phyloP scores from a whole-genome alignment of 345 rosid genomes.

The Rhodomyrtus tomentosa region DNA sequence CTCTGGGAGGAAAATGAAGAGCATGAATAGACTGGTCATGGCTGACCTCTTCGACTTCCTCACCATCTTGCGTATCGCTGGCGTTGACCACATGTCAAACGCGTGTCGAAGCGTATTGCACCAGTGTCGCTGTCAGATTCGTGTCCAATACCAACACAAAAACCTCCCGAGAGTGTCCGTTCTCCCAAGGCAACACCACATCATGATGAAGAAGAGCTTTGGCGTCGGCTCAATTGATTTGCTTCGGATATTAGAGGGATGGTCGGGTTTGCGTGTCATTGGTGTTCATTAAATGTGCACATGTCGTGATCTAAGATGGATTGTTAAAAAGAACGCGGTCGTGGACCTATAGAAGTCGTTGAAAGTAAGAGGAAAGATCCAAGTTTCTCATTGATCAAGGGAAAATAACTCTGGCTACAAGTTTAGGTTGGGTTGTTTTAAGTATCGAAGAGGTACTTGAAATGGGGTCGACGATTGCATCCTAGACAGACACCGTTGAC shows the following conservation, averaged over 20 bases:
- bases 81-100: too few relatives aligned
- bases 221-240: not conserved
- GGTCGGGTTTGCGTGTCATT: not conserved
- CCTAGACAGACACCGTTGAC: rapidly evolving
- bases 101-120: too few relatives aligned
- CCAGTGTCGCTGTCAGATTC: too few relatives aligned
- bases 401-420: not conserved
- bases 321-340: not conserved
- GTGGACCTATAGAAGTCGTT: not conserved
- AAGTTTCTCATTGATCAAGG: not conserved
- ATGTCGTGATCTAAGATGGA: not conserved
- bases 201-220: not conserved
- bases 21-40: conserved; percentile 43
- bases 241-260: not conserved
- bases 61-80: not conserved
- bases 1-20: conserved; percentile 30
- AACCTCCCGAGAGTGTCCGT: too few relatives aligned
- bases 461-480: not conserved
- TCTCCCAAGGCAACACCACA: too few relatives aligned
- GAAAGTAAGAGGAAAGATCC: not conserved
- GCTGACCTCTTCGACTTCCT: conserved; percentile 40
- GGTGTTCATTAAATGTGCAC: not conserved
- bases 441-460: not conserved
- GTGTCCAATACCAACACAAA: too few relatives aligned
- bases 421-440: not conserved